Base-by-base conservation (phyloP, 129 eudicot species). In the Erigeron canadensis region DNA sequence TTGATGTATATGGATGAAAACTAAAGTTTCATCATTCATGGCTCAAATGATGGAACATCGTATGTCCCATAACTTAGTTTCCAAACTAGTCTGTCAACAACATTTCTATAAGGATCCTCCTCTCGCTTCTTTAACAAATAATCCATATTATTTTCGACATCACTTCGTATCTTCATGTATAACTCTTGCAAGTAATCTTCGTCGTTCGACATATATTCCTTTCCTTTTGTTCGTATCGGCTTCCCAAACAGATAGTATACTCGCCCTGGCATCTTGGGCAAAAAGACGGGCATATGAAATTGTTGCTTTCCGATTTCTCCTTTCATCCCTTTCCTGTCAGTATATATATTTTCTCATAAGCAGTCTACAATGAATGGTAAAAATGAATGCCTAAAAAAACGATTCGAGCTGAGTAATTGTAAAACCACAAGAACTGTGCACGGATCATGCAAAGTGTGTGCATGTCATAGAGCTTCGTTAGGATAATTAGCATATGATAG, bases 201-300 rank as follows among this genome's bases (percentile, higher is more conserved):
- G 59, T 81, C 72, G 21, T 79, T 23, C 23, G 80, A 10, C 72
- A 69, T 53, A 10, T 79, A n/a, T 72, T 70, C 77, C 37, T 68
- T 80, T 50, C 86, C 95, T 69, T 84, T 73, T 11, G 86, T 83
- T 57, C 73, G 76, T 13, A 88, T 63, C 1, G 96, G 91, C 74
- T 86, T 86, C 62, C 91, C 96, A 37, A 86, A 86, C 51, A 73
- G 67, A 63, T 55, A 80, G 57, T 88, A 88, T 50, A 86, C 74
- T 17, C 96, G 67, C 15, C 79, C 73, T 0, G 73, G 79, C 10
- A 13, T 21, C 15, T 75, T 75, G 58, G 79, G 79, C 39, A 66
- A 23, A 46, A 83, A 7, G 0, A 70, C 10, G 1, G 96, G 96
- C 39, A 70, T 10, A 69, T 71, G 75, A 6, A 81, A 21, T 62